Evolutionary conservation across 2,329 filamentous ascomycete genomes (phyloP), one percentile per base, ranked within the genome.

Genomic region (Chalaropsis thielavioides): DNA sequence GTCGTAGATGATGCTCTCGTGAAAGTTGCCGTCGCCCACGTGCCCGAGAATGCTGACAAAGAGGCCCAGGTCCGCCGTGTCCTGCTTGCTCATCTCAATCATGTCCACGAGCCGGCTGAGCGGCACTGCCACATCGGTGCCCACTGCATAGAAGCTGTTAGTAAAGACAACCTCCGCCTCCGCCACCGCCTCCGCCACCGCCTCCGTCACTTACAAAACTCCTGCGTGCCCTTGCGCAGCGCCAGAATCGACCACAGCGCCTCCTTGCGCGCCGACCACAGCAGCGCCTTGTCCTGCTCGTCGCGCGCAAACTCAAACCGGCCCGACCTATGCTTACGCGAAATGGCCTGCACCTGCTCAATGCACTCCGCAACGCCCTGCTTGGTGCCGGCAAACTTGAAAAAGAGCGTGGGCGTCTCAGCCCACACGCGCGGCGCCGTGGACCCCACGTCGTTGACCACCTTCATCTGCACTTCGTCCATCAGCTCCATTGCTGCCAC

Each of bases 1-100:
- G 74, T 94, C 84, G 73, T 95, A 96, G 76, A 96, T 87, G 75
- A 96, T 94, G 72, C 87, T 89, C 73, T 92, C 87, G 73, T 96
- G 92, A 77, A 96, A 96, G 74, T 96, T 96, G 44, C 92, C 92
- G 72, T 96, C 92, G 13, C 92, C 92, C 65, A 96, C 87, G 72
- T 96, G 92, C 2, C 92, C 92, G 3, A 96, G 78, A 35, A 95
- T 89, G 71, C 88, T 91, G 0, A 90, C 90, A 72, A 96, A 95
- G 1, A 96, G 76, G 0, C 90, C 90, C 11, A 96, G 79, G 13
- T 90, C 85, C 71, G 92, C 88, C 81, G 95, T 86, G 71, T 95
- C 90, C 72, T 89, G 88, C 77, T 96, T 95, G 68, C 89, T 92
- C 54, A 90, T 79, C 73, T 95, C 91, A 78, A 81, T 80, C 66